These are phyloP conservation scores for Barnettozyma siamensis DNA, from an alignment of 805 yeast species.

Conservation along the genomic window DNA sequence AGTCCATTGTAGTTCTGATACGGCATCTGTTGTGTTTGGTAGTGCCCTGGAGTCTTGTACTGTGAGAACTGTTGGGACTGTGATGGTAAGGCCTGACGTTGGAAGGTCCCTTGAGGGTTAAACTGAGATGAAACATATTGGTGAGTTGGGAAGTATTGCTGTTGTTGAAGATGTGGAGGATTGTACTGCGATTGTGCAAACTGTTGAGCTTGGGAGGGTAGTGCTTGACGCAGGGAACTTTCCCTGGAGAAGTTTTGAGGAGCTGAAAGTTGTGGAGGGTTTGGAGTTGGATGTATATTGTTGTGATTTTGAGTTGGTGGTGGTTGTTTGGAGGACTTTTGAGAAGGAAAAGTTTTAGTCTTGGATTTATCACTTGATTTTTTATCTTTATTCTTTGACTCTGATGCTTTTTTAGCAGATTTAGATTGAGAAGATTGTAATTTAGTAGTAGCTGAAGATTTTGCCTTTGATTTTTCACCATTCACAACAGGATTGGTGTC, in stretches of 20 bases:
- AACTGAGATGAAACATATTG: not conserved
- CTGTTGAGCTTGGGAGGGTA: conserved; percentile 1
- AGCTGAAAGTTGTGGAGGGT: not conserved
- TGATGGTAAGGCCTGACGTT: too few relatives aligned
- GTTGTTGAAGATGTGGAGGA: not conserved
- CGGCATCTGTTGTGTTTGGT: not conserved
- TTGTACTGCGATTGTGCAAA: conserved; percentile 3
- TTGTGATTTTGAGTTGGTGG: not conserved
- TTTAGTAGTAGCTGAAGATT: too few relatives aligned
- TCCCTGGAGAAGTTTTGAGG: too few relatives aligned
- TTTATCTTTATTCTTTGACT: too few relatives aligned
- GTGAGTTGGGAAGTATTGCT: not conserved
- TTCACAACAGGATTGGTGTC: not conserved
- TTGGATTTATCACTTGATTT: not conserved
- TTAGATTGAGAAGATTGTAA: too few relatives aligned
- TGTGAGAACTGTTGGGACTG: not conserved
- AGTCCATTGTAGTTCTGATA: too few relatives aligned
- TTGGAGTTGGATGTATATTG: too few relatives aligned
- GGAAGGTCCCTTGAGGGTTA: too few relatives aligned
- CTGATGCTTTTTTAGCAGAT: too few relatives aligned
- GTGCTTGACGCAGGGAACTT: not conserved
- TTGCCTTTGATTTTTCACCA: not conserved
- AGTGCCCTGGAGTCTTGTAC: not conserved
- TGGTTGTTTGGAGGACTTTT: too few relatives aligned
- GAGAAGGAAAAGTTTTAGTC: too few relatives aligned